Evolutionary conservation across 345 rosid genomes (phyloP), one percentile per base, ranked within the genome.

Genomic region (Erysimum cheiranthoides): DNA sequence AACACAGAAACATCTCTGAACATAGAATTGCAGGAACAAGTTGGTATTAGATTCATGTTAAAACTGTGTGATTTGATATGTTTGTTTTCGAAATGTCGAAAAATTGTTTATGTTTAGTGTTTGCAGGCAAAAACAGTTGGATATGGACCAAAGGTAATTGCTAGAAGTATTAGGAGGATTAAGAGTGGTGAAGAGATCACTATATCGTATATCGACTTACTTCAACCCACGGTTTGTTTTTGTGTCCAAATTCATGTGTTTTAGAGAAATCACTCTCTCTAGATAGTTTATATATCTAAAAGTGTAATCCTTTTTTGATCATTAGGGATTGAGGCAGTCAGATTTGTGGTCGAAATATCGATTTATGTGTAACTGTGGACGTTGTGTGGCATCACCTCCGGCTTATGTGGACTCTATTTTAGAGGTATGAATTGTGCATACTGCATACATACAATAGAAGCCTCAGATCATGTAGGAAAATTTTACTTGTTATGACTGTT

Each of bases 261-360:
- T 59, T 11, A 30, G 53, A 50, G 70, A 5, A 5, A 32, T 42
- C 69, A 2, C n/a, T 17, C 58, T 52, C 34, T 11, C 8, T 25
- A 52, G 34, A 52, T 52, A 0, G 35, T 6, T 53, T 6, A 4
- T 40, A 10, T 58, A 25, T 58, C 35, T 60, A 13, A 51, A 36
- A 25, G 16, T 10, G 34, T 43, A 3, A 36, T 52, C 0, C 14
- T 28, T 38, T 53, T 8, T 31, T 49, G 2, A 10, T 54, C 42
- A 46, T 17, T 70, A 93, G 98, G 87, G 75, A 72, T 66, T 77
- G 74, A 88, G 96, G 79, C 87, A 80, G 66, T 79, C 86, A 11
- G 96, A 89, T 70, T 66, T 91, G 77, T 87, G 84, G 89, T 74
- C 83, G 2, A 91, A 89, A 70, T 88, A 91, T 82, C 82, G 82